Base-by-base conservation (phyloP, 768 basidiomycete species). In the Psilocybe azurescens region DNA sequence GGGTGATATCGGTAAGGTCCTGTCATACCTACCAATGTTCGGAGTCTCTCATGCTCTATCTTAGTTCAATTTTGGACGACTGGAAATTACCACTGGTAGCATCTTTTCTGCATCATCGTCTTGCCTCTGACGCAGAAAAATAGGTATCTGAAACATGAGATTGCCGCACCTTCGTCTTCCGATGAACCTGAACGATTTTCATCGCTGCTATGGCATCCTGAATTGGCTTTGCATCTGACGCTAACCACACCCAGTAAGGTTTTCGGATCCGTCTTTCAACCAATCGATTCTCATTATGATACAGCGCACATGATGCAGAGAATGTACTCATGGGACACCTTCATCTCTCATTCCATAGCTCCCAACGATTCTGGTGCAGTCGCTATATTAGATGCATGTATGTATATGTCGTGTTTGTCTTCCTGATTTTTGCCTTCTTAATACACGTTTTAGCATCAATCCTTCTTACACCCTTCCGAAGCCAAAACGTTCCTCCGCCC, bases 401-500 rank as follows among this genome's bases (percentile, higher is more conserved):
- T 57, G 89, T 78, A 7, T n/a, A 13, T 39, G 5, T 44, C 5
- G 4, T 58, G 53, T 46, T 14, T 32, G n/a, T 20, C 18, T 53
- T 50, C 14, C 7, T 46, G 14, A 5, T 46, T 20, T 33, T 41
- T 11, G 33, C 33, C 50, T 33, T 57, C 44, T 29, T 18, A 24
- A 57, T 11, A 29, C 62, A 47, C 14, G 55, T 28, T 8, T 36
- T 16, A 97, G 95, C 86, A 2, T 80, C 79, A 20, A 77, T 94
- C 59, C 84, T 96, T 3, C 78, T 99, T 44, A 99, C 97, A 2
- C 93, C 97, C 14, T 99, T 99, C 83, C 86, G 95, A 44, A 85
- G 87, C 0, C 93, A 97, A 76, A 98, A 97, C 70, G 85, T 97
- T 4, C 97, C 97, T n/a, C 97, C 97, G n/a, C 97, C 97, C 0